phyloP scores from a whole-genome alignment of 768 basidiomycete species.

The Cystofilobasidium capitatum region DNA sequence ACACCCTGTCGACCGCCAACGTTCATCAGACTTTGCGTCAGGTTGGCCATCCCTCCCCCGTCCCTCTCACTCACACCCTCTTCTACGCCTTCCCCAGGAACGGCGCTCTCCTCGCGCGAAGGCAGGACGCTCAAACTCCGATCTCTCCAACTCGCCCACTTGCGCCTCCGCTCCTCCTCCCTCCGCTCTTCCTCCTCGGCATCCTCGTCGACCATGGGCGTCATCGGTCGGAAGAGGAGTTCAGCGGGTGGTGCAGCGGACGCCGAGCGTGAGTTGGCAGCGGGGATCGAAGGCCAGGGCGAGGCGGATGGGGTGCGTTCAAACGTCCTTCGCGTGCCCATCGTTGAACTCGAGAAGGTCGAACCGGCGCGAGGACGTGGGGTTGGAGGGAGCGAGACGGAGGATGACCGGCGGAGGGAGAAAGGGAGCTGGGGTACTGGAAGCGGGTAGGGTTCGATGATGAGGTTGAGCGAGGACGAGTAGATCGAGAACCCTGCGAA shows the following conservation, averaged over 20 bases:
- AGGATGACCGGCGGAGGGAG: conserved; percentile 24
- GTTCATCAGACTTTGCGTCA: conserved; percentile 4
- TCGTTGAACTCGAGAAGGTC: conserved; percentile 9
- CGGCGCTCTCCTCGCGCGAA: background rate
- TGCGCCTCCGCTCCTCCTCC: background rate
- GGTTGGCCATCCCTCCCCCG: background rate
- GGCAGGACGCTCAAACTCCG: conserved; percentile 4
- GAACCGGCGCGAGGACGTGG: background rate
- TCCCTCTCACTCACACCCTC: background rate
- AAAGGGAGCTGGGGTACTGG: conserved; percentile 18
- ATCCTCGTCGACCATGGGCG: conserved; percentile 3
- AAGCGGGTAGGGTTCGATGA: conserved; percentile 21
- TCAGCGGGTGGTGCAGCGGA: background rate
- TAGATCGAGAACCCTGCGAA: conserved; percentile 23
- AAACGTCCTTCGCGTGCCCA: background rate
- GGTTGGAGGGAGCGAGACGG: background rate
- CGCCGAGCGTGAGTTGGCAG: conserved; percentile 8
- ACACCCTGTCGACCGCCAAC: background rate
- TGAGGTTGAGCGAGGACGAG: conserved; percentile 13
- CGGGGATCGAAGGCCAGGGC: background rate
- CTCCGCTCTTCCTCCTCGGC: background rate
- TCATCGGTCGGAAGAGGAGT: conserved; percentile 12
- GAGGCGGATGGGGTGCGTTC: background rate
- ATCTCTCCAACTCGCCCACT: conserved; percentile 14
- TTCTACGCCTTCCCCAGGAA: background rate